A percentile compares a stretch with the other conserved stretches of the same genome.
phyloP scores from a whole-genome alignment of 352 stramenopile species.

The Phytophthora fragariae region DNA sequence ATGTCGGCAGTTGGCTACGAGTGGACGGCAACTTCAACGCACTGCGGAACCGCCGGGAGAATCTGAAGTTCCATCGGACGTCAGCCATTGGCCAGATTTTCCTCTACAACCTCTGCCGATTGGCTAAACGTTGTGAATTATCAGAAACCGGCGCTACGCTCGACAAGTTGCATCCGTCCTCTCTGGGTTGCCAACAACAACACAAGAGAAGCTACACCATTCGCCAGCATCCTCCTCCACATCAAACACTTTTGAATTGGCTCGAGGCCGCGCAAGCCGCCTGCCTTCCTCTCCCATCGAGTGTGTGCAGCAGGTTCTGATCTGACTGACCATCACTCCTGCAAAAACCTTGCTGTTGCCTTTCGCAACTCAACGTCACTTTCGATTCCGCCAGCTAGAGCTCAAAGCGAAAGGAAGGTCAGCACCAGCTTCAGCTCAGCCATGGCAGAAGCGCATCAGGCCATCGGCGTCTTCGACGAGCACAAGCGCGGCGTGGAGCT shows the following conservation, averaged over 20 bases:
- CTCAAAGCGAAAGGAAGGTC: neutral
- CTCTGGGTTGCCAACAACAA: neutral
- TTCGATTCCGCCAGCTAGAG: slow-evolving; percentile 13
- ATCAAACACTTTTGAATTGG: slow-evolving; percentile 28
- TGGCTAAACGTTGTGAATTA: slow-evolving; percentile 17
- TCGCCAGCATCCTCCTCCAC: neutral
- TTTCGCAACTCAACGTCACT: slow-evolving; percentile 19
- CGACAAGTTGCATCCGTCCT: slow-evolving; percentile 12
- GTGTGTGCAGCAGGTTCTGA: slow-evolving; percentile 4
- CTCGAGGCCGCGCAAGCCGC: neutral
- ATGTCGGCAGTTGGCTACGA: slow-evolving; percentile 44
- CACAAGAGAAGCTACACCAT: slow-evolving; percentile 4
- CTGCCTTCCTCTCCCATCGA: slow-evolving; percentile 3
- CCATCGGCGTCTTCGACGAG: slow-evolving; percentile 86
- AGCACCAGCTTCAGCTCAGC: no score
- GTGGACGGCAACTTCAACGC: slow-evolving; percentile 56
- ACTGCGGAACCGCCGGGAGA: slow-evolving; percentile 31
- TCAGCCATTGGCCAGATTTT: neutral
- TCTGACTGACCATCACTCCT: slow-evolving; percentile 30
- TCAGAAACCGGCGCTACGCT: neutral
- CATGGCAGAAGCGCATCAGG: slow-evolving; percentile 90
- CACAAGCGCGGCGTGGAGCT: slow-evolving; percentile 90
- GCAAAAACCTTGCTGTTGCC: slow-evolving; percentile 16
- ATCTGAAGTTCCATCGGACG: slow-evolving; percentile 20
- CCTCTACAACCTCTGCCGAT: neutral